These are phyloP conservation scores for Penicillium palitans DNA, from an alignment of 2,329 filamentous ascomycete species.

Conservation along the genomic window DNA sequence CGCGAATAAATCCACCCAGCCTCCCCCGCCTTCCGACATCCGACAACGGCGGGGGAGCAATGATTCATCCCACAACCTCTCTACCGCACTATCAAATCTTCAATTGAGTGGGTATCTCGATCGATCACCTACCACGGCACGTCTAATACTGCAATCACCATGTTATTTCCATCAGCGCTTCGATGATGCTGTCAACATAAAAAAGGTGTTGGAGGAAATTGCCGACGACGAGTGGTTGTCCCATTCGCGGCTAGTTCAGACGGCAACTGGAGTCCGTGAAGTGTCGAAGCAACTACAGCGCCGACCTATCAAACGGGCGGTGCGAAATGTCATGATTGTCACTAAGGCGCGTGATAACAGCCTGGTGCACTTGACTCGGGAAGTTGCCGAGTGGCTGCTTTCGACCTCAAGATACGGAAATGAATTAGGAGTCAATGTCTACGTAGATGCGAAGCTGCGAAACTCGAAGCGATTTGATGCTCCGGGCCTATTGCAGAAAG, in stretches of 20 bases:
- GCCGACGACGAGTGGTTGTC: constrained; percentile 83
- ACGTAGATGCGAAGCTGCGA: constrained; percentile 93
- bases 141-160: constrained; percentile 77
- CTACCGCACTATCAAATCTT: constrained; percentile 57
- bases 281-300: constrained; percentile 94
- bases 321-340: constrained; percentile 95
- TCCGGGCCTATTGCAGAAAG: constrained; percentile 67
- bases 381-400: constrained; percentile 85
- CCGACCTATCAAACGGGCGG: constrained; percentile 85
- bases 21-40: constrained; percentile 25
- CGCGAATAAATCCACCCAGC: constrained; percentile 35
- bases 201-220: constrained; percentile 93
- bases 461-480: constrained; percentile 86
- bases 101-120: constrained; percentile 47
- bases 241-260: constrained; percentile 91
- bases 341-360: constrained; percentile 97
- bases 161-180: constrained; percentile 99
- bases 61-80: constrained; percentile 60
- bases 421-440: constrained; percentile 90
- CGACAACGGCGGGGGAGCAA: constrained; percentile 45
- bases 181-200: constrained; percentile 91
- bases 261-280: constrained; percentile 89
- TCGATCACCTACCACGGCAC: constrained; percentile 44
- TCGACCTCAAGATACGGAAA: constrained; percentile 85
- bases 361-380: constrained; percentile 82